Percentiles rank a stretch among this genome's conserved stretches.
phyloP scores from a whole-genome alignment of 768 basidiomycete genomes.

The Tricholoma furcatifolium region DNA sequence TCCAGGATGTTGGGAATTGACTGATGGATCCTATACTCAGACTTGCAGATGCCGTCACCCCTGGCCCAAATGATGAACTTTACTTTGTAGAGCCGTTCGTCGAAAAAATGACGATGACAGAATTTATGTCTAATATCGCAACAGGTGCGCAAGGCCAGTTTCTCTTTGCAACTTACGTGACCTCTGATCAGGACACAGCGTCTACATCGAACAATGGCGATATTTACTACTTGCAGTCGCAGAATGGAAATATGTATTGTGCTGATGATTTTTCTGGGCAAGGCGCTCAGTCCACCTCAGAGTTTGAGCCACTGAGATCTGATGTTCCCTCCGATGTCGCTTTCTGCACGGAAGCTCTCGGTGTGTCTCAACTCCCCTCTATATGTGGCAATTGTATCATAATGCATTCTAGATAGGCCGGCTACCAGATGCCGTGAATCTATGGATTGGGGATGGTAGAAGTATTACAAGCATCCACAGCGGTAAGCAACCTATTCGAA shows the following conservation, averaged over 20 bases:
- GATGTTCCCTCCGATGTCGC: conserved; percentile 68
- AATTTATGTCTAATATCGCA: conserved; percentile 43
- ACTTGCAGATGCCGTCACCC: conserved; percentile 72
- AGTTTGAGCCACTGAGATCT: conserved; percentile 59
- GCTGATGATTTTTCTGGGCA: conserved; percentile 34
- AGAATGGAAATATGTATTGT: conserved; percentile 85
- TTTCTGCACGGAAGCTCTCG: conserved; percentile 79
- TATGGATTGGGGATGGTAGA: conserved; percentile 83
- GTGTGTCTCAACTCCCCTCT: conserved; percentile 37
- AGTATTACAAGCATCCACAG: conserved; percentile 87
- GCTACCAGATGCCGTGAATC: conserved; percentile 84
- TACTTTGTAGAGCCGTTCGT: conserved; percentile 79
- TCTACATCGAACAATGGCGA: conserved; percentile 20
- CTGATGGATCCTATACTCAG: conserved; percentile 34
- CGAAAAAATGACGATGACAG: conserved; percentile 64
- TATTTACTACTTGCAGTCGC: conserved; percentile 81
- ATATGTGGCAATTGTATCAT: not conserved
- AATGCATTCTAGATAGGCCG: conserved; percentile 36
- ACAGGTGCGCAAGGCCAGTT: conserved; percentile 24
- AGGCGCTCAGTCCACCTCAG: conserved; percentile 39
- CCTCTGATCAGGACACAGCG: not conserved
- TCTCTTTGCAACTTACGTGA: not conserved
- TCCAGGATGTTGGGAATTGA: not conserved
- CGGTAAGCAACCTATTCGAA: conserved; percentile 43
- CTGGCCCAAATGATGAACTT: conserved; percentile 46